These are phyloP conservation scores for Saxophila tyrrhenica DNA, from an alignment of 495 filamentous ascomycete genomes.

Conservation along the genomic window DNA sequence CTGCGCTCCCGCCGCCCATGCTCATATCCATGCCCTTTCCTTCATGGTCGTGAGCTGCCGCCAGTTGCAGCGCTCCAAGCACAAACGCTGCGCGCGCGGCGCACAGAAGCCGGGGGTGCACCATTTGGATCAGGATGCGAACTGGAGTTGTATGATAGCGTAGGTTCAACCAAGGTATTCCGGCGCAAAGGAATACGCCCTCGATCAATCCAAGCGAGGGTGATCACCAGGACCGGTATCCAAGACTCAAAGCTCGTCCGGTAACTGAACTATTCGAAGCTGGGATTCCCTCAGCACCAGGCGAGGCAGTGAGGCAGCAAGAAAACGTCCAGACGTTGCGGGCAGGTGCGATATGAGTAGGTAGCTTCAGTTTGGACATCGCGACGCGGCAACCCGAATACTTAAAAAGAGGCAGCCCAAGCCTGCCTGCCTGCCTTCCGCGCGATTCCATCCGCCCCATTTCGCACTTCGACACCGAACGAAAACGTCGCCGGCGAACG, in stretches of 20 bases:
- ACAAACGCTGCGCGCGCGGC: slow-evolving; percentile 26
- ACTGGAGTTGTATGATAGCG: neutral
- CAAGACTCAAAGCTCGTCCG: no score
- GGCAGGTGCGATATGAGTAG: neutral
- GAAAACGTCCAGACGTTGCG: neutral
- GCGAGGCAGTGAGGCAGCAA: no score
- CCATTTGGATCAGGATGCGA: neutral
- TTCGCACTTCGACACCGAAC: neutral
- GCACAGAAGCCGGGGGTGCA: neutral
- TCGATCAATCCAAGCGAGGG: no score
- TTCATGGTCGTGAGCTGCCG: slow-evolving; percentile 24
- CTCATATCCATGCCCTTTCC: slow-evolving; percentile 12
- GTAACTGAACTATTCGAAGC: neutral
- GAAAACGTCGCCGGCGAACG: neutral
- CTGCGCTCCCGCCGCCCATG: neutral
- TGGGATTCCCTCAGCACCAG: no score
- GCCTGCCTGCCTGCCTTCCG: neutral
- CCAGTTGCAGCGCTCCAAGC: slow-evolving; percentile 25
- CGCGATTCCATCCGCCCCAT: neutral
- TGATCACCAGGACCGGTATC: no score
- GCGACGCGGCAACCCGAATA: neutral
- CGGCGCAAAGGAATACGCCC: no score
- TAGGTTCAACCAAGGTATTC: neutral
- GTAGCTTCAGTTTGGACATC: no score
- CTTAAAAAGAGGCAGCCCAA: neutral